Base-by-base conservation (phyloP, 2,329 filamentous ascomycete genomes). In the Waltergamsia citrina region DNA sequence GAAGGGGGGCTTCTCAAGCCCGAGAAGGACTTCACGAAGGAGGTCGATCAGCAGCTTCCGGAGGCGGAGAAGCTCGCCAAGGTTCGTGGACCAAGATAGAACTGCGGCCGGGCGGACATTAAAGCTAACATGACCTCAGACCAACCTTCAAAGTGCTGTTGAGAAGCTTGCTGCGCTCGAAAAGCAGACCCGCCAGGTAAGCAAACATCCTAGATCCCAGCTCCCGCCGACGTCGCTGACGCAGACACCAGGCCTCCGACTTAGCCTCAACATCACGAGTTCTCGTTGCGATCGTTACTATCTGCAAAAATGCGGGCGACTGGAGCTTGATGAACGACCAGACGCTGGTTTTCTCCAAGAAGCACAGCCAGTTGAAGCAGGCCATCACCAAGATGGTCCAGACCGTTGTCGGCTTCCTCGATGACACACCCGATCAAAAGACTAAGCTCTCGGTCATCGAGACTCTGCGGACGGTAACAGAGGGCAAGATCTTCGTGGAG, bases 401-500 rank as follows among this genome's bases (percentile, higher is more conserved):
- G 69, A 82, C 81, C 31, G 87, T 94, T 42, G 94, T 98, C 80
- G 72, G 69, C 39, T 95, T 96, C 60, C 65, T 98, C 51, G 83
- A 94, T 53, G 77, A 83, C 30, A 87, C 87, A 16, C 87, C 92
- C 22, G 82, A 77, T 51, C 53, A 85, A 40, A 87, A 95, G 47
- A 87, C 78, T 23, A 98, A 96, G 67, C 69, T 98, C 37, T 82
- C 85, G 16, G 78, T 94, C 39, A 98, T 98, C 51, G 90, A 98
- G 63, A 93, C 90, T 2, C 62, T 98, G 51, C 78, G 92, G 48
- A 96, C 90, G 27, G 90, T 98, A 32, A 98, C 92, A 7, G 92
- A 98, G 63, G 92, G 92, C 63, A 98, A 98, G 82, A 98, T 98
- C 57, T 98, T 98, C 52, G 90, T 98, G 49, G 92, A 98, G 68